These are phyloP conservation scores for Zygotorulaspora danielsina DNA, from an alignment of 805 yeast genomes.

Conservation along the genomic window DNA sequence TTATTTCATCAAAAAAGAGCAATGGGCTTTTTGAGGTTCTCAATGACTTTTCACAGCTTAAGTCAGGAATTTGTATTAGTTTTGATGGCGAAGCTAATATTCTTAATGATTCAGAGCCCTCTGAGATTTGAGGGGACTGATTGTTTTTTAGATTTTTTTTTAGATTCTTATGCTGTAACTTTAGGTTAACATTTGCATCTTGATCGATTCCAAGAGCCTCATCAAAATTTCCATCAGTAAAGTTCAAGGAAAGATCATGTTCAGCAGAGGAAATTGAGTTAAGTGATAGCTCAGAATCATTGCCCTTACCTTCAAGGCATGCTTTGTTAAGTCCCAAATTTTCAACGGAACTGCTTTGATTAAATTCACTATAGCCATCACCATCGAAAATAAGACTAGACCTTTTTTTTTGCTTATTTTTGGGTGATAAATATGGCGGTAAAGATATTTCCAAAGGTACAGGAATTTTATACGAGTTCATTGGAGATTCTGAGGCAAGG, in stretches of 20 bases:
- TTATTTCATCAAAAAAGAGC: slow-evolving; percentile 22
- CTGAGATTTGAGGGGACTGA: neutral
- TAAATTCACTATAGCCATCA: slow-evolving; percentile 32
- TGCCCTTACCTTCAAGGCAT: neutral
- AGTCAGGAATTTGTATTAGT: slow-evolving; percentile 27
- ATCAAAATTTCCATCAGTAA: slow-evolving; percentile 19
- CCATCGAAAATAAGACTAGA: slow-evolving; percentile 38
- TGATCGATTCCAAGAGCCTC: slow-evolving; percentile 29
- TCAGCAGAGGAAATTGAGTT: slow-evolving; percentile 29
- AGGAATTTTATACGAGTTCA: slow-evolving; percentile 35
- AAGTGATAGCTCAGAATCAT: slow-evolving; percentile 5
- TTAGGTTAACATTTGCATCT: slow-evolving; percentile 33
- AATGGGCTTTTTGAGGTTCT: slow-evolving; percentile 20
- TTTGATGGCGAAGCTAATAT: slow-evolving; percentile 30
- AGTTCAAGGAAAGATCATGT: slow-evolving; percentile 29
- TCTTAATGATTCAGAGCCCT: slow-evolving; percentile 19
- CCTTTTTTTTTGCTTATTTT: slow-evolving; percentile 29
- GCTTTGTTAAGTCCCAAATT: slow-evolving; percentile 4
- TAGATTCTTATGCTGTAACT: slow-evolving; percentile 29
- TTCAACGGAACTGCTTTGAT: slow-evolving; percentile 8
- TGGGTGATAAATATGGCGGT: slow-evolving; percentile 39
- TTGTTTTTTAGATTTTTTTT: slow-evolving; percentile 5
- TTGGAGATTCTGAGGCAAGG: slow-evolving; percentile 36
- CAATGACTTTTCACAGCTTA: slow-evolving; percentile 19
- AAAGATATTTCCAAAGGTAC: slow-evolving; percentile 37